Percentiles rank a stretch among this genome's conserved stretches.
Conservation (phyloP, 805 yeast genomes). For the Candida silvicultrix region DNA sequence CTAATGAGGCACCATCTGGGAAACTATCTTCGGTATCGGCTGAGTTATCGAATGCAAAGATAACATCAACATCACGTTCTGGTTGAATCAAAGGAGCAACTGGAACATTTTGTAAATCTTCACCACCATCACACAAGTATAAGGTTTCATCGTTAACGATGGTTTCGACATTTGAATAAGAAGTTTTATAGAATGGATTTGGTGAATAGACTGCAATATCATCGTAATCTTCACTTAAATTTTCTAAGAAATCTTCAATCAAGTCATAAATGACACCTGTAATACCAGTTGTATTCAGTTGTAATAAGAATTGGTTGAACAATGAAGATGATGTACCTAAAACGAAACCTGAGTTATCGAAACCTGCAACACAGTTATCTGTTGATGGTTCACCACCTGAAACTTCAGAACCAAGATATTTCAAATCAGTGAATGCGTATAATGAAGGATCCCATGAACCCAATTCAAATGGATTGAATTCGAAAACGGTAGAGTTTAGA, state of each 20-base stretch:
- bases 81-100: slow-evolving; percentile 54
- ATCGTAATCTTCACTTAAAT: slow-evolving; percentile 42
- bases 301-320: slow-evolving; percentile 61
- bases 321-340: slow-evolving; percentile 80
- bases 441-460: slow-evolving; percentile 87
- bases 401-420: slow-evolving; percentile 65
- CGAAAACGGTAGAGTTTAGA: slow-evolving; percentile 63
- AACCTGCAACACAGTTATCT: slow-evolving; percentile 54
- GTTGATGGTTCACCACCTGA: slow-evolving; percentile 48
- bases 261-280: slow-evolving; percentile 40
- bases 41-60: slow-evolving; percentile 61
- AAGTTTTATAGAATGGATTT: slow-evolving; percentile 56
- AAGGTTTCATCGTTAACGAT: slow-evolving; percentile 37
- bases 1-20: slow-evolving; percentile 66
- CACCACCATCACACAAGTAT: slow-evolving; percentile 67
- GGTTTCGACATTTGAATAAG: slow-evolving; percentile 29
- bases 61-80: slow-evolving; percentile 52
- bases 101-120: slow-evolving; percentile 61
- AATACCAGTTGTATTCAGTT: slow-evolving; percentile 47
- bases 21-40: slow-evolving; percentile 54
- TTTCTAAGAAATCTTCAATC: slow-evolving; percentile 37
- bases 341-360: slow-evolving; percentile 76
- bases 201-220: slow-evolving; percentile 71
- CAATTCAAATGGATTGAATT: slow-evolving; percentile 60
- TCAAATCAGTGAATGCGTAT: slow-evolving; percentile 55